Conservation (phyloP, 2,329 filamentous ascomycete genomes). For the Pseudogymnoascus sp. region DNA sequence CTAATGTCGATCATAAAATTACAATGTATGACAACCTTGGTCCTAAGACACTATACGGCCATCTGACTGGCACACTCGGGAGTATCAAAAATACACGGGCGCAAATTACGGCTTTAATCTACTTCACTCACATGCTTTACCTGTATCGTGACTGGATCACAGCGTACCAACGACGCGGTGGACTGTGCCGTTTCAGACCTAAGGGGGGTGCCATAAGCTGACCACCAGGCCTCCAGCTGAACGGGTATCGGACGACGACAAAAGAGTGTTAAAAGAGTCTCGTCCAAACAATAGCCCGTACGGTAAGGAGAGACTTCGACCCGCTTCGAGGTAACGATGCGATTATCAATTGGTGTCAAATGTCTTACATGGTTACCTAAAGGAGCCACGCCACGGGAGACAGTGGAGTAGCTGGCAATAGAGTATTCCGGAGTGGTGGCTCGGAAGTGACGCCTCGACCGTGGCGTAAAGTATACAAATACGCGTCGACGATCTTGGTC, state of each 20-base stretch:
- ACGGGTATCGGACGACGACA: not conserved
- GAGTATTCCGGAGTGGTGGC: constrained; percentile 4
- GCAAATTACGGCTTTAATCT: constrained; percentile 6
- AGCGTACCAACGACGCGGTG: not conserved
- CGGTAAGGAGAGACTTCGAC: not conserved
- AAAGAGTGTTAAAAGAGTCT: not conserved
- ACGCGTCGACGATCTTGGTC: constrained; percentile 3
- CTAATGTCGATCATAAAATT: constrained; percentile 9
- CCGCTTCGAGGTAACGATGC: not conserved
- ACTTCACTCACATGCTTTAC: constrained; percentile 3
- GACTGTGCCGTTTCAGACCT: not conserved
- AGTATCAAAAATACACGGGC: not conserved
- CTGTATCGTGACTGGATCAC: constrained; percentile 9
- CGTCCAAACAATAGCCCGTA: not conserved
- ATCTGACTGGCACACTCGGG: constrained; percentile 5
- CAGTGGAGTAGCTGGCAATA: constrained; percentile 4
- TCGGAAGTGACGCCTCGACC: constrained; percentile 2
- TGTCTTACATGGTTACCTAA: constrained; percentile 7
- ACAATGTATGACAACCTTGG: constrained; percentile 7
- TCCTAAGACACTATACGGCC: constrained; percentile 7
- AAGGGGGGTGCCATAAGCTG: constrained; percentile 3
- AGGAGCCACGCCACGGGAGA: constrained; percentile 4
- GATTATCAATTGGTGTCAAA: not conserved
- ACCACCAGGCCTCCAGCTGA: constrained; percentile 4
- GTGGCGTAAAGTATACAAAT: constrained; percentile 1